Percentiles rank a stretch among this genome's conserved stretches.
Evolutionary conservation across 345 rosid species (phyloP).

Genomic region (Sonneratia caseolaris): DNA sequence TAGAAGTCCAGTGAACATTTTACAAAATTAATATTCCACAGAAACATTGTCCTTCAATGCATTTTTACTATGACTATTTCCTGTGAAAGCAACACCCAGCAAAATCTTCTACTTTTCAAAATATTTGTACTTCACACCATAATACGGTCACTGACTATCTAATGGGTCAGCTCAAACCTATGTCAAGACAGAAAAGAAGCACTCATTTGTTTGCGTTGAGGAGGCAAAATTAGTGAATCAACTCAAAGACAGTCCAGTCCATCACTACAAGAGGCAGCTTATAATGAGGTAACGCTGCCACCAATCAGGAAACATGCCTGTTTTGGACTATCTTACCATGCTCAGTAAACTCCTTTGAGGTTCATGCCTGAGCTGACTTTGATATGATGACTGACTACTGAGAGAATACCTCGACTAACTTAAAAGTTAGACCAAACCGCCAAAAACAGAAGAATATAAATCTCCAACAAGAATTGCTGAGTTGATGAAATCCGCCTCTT

Average conservation of each 20-base stretch:
- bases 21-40: neutral
- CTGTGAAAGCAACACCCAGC: neutral
- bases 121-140: neutral
- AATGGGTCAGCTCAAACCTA: neutral
- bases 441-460: too few relatives aligned
- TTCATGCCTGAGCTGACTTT: too few relatives aligned
- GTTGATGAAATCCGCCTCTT: too few relatives aligned
- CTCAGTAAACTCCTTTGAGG: too few relatives aligned
- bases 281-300: too few relatives aligned
- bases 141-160: neutral
- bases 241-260: neutral
- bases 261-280: too few relatives aligned
- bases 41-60: neutral
- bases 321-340: too few relatives aligned
- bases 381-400: too few relatives aligned
- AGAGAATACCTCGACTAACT: too few relatives aligned
- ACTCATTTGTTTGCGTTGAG: neutral
- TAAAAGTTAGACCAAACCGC: too few relatives aligned
- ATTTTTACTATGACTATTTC: neutral
- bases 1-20: neutral
- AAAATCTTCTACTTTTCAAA: neutral
- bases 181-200: neutral
- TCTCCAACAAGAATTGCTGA: too few relatives aligned
- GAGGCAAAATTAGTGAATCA: neutral
- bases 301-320: too few relatives aligned